These are phyloP conservation scores for Coprinellus aureogranulatus DNA, from an alignment of 768 basidiomycete genomes.

Conservation along the genomic window DNA sequence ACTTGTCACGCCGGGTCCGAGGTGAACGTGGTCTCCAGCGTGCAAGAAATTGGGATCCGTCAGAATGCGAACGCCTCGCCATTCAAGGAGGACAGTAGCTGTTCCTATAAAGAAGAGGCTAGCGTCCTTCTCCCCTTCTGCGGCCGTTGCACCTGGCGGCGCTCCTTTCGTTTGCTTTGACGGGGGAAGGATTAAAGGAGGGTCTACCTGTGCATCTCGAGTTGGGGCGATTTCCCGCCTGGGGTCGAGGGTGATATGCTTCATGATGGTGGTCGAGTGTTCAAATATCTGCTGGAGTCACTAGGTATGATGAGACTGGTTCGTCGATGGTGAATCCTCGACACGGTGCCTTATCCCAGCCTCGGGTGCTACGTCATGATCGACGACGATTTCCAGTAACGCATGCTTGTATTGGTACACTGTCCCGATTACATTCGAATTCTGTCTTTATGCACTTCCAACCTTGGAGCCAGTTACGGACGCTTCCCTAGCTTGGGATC, in stretches of 20 bases:
- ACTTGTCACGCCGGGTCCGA: constrained; percentile 5
- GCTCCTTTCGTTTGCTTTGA: no score
- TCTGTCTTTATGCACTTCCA: background rate
- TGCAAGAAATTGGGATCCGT: constrained; percentile 10
- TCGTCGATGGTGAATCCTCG: no score
- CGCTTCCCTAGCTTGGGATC: constrained; percentile 7
- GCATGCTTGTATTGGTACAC: constrained; percentile 4
- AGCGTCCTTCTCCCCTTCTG: background rate
- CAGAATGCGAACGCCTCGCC: constrained; percentile 6
- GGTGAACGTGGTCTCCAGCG: constrained; percentile 8
- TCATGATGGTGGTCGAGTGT: constrained; percentile 1
- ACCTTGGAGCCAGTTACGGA: constrained; percentile 1
- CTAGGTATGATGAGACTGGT: no score
- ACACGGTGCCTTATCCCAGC: no score
- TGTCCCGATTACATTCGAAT: background rate
- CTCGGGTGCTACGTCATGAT: no score
- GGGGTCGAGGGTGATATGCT: background rate
- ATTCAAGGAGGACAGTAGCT: constrained; percentile 5
- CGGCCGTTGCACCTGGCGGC: background rate
- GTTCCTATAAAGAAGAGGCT: constrained; percentile 7
- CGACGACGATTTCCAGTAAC: no score
- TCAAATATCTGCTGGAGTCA: no score
- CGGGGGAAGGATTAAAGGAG: no score
- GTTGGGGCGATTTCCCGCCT: background rate
- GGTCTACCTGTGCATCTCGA: background rate